These are phyloP conservation scores for Pleurotus citrinopileatus DNA, from an alignment of 768 basidiomycete genomes.

Conservation along the genomic window DNA sequence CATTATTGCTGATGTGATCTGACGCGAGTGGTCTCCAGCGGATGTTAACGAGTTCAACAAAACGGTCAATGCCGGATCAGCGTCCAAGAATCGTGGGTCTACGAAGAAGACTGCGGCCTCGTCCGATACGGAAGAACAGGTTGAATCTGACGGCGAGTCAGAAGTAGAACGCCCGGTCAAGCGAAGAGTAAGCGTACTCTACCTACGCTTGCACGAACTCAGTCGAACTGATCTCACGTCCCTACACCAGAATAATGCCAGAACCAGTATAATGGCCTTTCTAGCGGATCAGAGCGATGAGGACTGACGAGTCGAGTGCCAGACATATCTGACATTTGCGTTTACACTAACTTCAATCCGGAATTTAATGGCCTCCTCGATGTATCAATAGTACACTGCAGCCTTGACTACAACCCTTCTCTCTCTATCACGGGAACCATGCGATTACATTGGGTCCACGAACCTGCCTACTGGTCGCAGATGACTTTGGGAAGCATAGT, in stretches of 20 bases:
- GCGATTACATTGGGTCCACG: conserved; percentile 32
- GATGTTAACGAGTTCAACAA: conserved; percentile 73
- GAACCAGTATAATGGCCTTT: conserved; percentile 68
- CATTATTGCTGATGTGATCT: neutral
- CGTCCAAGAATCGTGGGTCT: conserved; percentile 20
- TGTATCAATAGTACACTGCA: too few relatives aligned
- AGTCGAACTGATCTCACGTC: neutral
- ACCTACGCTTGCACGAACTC: neutral
- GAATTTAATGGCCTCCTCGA: too few relatives aligned
- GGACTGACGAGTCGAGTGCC: conserved; percentile 30
- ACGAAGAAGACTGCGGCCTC: conserved; percentile 14
- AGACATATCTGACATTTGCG: neutral
- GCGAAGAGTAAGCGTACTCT: conserved; percentile 36
- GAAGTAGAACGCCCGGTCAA: conserved; percentile 33
- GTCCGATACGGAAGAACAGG: conserved; percentile 19
- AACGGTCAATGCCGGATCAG: conserved; percentile 35
- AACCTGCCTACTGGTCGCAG: conserved; percentile 26
- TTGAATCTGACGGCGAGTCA: conserved; percentile 18
- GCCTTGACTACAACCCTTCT: too few relatives aligned
- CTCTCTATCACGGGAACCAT: neutral
- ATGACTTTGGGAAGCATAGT: conserved; percentile 33
- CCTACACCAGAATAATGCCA: conserved; percentile 37
- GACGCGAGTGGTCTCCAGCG: conserved; percentile 36
- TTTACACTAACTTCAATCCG: neutral
- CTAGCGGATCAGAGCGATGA: conserved; percentile 70